phyloP scores from a whole-genome alignment of 345 rosid species.

The Eucalyptus sp. region DNA sequence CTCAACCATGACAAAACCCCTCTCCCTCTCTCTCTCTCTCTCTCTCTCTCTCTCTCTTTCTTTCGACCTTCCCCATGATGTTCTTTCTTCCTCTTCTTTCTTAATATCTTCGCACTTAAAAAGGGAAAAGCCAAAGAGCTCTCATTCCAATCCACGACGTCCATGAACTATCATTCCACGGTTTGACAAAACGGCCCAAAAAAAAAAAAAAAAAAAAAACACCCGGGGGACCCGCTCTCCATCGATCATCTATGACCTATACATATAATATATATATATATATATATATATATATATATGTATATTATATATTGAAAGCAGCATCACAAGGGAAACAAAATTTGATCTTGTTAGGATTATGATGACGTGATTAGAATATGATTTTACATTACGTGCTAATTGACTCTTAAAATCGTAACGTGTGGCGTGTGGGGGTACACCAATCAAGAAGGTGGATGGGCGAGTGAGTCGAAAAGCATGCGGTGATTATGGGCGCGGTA shows the following conservation, averaged over 20 bases:
- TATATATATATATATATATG: too few species aligned
- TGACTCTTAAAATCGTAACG: not conserved
- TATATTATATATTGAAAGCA: not conserved
- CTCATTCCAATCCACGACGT: not conserved
- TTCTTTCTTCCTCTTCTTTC: not conserved
- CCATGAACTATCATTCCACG: not conserved
- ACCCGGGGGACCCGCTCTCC: not conserved
- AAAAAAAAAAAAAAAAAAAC: not conserved
- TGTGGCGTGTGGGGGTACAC: not conserved
- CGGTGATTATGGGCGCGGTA: not conserved
- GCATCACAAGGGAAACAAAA: not conserved
- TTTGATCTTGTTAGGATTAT: not conserved
- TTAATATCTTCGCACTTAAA: not conserved
- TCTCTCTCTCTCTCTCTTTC: not conserved
- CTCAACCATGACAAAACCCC: slow-evolving; percentile 29
- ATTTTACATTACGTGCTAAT: not conserved
- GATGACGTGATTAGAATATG: not conserved
- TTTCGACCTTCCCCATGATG: not conserved
- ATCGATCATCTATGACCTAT: not conserved
- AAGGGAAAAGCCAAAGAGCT: not conserved
- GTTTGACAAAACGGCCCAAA: not conserved
- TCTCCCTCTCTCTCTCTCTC: not conserved
- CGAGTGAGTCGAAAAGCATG: not conserved
- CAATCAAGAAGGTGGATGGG: not conserved
- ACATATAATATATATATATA: too few species aligned